phyloP scores from a whole-genome alignment of 805 yeast species.

The Brettanomyces custersianus region DNA sequence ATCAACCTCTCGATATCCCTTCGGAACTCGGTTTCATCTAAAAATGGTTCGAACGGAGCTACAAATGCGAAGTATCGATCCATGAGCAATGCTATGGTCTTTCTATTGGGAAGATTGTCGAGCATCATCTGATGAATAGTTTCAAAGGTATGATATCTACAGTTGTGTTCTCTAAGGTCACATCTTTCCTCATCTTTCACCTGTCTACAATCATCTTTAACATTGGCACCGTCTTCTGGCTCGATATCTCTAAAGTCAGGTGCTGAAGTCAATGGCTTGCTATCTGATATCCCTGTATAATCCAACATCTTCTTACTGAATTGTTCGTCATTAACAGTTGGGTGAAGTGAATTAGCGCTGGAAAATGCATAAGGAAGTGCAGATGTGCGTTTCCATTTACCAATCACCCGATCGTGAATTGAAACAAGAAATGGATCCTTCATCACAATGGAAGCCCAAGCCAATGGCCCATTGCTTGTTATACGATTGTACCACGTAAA shows the following conservation, averaged over 20 bases:
- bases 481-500: slow-evolving; percentile 31
- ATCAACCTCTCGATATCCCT: slow-evolving; percentile 27
- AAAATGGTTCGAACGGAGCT: slow-evolving; percentile 39
- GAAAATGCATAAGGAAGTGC: neutral
- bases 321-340: neutral
- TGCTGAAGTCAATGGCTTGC: neutral
- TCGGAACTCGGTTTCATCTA: slow-evolving; percentile 31
- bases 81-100: slow-evolving; percentile 36
- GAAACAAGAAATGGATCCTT: slow-evolving; percentile 34
- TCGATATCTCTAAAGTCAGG: no score
- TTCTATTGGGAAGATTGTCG: slow-evolving; percentile 32
- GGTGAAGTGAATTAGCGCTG: neutral
- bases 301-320: slow-evolving; percentile 1
- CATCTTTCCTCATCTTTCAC: slow-evolving; percentile 2
- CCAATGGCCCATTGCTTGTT: slow-evolving; percentile 42
- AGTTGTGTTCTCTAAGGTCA: slow-evolving; percentile 9
- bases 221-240: neutral
- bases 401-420: slow-evolving; percentile 24
- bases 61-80: slow-evolving; percentile 35
- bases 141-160: neutral
- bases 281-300: neutral
- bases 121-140: slow-evolving; percentile 19
- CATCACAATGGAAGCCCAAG: slow-evolving; percentile 38
- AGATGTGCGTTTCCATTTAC: slow-evolving; percentile 3
- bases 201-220: neutral